Evolutionary conservation across 768 basidiomycete species (phyloP).

Genomic region (Paxillus rubicundulus): DNA sequence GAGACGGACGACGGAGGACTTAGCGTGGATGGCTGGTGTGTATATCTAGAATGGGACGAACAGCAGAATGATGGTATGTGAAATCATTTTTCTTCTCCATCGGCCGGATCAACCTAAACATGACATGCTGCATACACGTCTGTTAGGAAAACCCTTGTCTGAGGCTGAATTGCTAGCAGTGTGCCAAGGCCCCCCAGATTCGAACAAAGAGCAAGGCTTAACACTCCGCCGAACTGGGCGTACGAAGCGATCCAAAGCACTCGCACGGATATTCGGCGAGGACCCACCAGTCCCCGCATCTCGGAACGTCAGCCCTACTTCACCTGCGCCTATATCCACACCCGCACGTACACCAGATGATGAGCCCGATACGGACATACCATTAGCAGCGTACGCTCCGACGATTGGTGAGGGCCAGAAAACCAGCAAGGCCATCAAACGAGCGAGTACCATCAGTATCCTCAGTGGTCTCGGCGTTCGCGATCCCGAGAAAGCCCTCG

Average conservation of each 20-base stretch:
- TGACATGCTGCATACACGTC: not conserved
- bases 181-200: constrained; percentile 79
- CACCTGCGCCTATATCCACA: constrained; percentile 17
- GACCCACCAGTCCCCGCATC: constrained; percentile 30
- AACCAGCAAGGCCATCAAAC: constrained; percentile 46
- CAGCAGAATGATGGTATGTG: constrained; percentile 53
- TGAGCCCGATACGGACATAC: constrained; percentile 36
- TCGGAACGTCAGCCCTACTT: constrained; percentile 36
- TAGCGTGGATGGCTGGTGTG: constrained; percentile 86
- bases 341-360: constrained; percentile 24
- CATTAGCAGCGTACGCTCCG: constrained; percentile 31
- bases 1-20: constrained; percentile 73
- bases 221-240: constrained; percentile 59
- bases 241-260: constrained; percentile 39
- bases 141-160: constrained; percentile 66
- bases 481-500: constrained; percentile 68
- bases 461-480: constrained; percentile 90
- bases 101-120: not conserved
- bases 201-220: constrained; percentile 75
- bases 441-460: constrained; percentile 92
- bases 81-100: not conserved
- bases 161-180: constrained; percentile 79
- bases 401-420: constrained; percentile 27
- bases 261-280: constrained; percentile 50
- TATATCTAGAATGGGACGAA: constrained; percentile 63